Evolutionary conservation across 768 basidiomycete species (phyloP), one percentile per base, ranked within the genome.

Genomic region (Chalciporus pseudorubinellus): DNA sequence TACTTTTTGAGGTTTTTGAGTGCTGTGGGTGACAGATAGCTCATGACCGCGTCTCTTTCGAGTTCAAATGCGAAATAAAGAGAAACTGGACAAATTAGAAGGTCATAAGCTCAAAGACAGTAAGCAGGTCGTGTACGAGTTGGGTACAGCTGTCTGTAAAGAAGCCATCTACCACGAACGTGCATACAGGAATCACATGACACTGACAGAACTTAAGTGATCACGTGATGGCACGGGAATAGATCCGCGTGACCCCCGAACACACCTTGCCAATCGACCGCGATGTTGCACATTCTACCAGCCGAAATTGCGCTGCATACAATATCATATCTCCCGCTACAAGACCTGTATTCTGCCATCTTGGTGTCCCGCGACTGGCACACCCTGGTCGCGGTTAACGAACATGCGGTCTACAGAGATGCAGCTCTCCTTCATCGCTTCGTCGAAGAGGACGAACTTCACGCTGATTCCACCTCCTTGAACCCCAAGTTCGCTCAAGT

Each of bases 1-100:
- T 94, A 93, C 56, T 81, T 82, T 61, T 82, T 81, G 39, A 94
- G 75, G 47, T 89, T 89, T 57, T 80, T 77, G 20, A 92, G 79
- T n/a, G 86, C 84, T 14, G 77, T 66, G 44, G 73, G 72, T 3
- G 87, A 80, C 43, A 92, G 77, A 66, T 87, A 86, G 44, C 77
- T 73, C 86, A 88, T 87, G 33, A 42, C 20, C 14, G n/a, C 19
- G 19, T 33, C 46, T 55, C 45, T 33, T 20, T 4, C 31, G 3
- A 19, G 31, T 28, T 19, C 18, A 21, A 55, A 29, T 44, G 24
- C 1, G 22, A 38, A 44, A 36, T 19, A 34, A 26, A 34, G n/a
- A 16, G 13, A 6, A 40, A 41, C 36, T 18, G 39, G 41, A 22
- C 26, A 18, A 22, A 16, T 26, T 38, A 48, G 26, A 38, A 14